Percentiles rank a stretch among this genome's conserved stretches.
Conservation (phyloP, 306 rosid species). For the apple (Malus domestica) region DNA sequence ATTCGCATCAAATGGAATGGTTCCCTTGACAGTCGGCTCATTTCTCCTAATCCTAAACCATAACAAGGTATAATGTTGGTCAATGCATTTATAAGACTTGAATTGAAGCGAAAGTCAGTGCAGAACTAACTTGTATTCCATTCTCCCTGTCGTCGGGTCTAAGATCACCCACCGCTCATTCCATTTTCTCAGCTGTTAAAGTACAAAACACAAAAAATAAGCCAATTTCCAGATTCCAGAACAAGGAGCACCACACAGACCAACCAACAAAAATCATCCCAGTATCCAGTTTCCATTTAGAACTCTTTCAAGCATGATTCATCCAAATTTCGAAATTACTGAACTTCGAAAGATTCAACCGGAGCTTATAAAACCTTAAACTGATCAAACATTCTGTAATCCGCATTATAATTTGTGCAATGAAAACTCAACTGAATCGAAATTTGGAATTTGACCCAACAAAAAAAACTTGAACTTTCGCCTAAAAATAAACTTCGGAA, state of each 20-base stretch:
- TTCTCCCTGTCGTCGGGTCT: constrained; percentile 91
- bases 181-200: constrained; percentile 79
- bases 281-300: neutral
- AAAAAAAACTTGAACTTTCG: neutral
- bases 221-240: neutral
- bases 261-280: neutral
- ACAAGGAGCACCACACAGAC: neutral
- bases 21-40: constrained; percentile 79
- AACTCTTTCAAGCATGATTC: neutral
- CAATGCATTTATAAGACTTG: neutral
- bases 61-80: constrained; percentile 5
- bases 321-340: neutral
- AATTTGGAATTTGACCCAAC: neutral
- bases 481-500: neutral
- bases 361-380: neutral
- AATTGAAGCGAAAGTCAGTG: constrained; percentile 9
- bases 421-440: neutral
- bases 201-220: neutral
- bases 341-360: neutral
- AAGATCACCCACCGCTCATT: constrained; percentile 92
- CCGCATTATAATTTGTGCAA: neutral
- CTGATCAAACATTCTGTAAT: neutral
- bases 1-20: constrained; percentile 74
- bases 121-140: constrained; percentile 92
- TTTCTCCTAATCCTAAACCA: constrained; percentile 74